Conservation (phyloP, 345 rosid genomes). For the Arabidopsis arenosa region DNA sequence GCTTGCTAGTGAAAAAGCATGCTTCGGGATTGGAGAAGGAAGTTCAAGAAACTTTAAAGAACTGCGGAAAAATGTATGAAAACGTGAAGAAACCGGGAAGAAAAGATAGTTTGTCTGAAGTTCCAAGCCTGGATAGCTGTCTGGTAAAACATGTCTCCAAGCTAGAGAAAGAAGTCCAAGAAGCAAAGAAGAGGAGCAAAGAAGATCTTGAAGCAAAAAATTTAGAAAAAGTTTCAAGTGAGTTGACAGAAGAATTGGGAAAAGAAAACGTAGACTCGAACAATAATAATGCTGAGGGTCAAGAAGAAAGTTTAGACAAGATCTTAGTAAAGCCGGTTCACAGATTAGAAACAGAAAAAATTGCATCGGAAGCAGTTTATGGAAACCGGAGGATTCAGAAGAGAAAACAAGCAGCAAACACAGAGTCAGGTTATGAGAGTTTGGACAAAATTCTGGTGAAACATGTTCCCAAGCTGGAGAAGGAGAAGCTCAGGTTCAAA, state of each 20-base stretch:
- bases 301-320: constrained; percentile 60
- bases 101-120: constrained; percentile 40
- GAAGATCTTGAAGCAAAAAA: constrained; percentile 35
- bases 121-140: constrained; percentile 76
- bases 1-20: constrained; percentile 54
- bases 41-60: constrained; percentile 48
- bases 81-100: constrained; percentile 46
- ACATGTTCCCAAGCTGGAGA: constrained; percentile 78
- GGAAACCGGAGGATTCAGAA: constrained; percentile 43
- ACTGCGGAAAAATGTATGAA: constrained; percentile 44
- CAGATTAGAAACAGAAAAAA: constrained; percentile 60
- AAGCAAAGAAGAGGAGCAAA: constrained; percentile 67
- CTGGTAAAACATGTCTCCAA: constrained; percentile 72
- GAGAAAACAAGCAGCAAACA: constrained; percentile 48
- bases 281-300: constrained; percentile 35
- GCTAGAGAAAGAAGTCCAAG: constrained; percentile 86
- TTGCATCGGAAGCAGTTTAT: constrained; percentile 45
- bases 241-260: constrained; percentile 31
- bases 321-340: constrained; percentile 65
- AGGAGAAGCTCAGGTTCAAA: constrained; percentile 57
- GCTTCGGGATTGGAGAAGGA: constrained; percentile 56
- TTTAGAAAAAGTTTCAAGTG: not conserved
- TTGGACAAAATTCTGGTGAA: constrained; percentile 83
- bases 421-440: constrained; percentile 52
- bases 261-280: constrained; percentile 68